Conservation (phyloP, 495 filamentous ascomycete species). For the Penicillium verhagenii region DNA sequence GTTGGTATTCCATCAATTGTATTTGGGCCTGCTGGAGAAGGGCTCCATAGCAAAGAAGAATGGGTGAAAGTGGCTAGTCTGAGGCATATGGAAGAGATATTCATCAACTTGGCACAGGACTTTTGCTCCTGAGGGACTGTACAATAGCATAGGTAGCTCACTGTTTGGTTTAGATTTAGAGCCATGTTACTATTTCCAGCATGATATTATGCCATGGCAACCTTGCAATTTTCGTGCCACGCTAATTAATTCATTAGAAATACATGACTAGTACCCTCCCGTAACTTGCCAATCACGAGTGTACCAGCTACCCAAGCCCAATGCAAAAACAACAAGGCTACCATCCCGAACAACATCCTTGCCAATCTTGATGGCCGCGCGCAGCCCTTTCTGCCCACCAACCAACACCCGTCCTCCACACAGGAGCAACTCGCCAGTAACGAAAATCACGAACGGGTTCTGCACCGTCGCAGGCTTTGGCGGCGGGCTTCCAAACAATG, state of each 20-base stretch:
- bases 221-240: neutral
- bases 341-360: slow-evolving; percentile 64
- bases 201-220: neutral
- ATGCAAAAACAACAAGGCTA: slow-evolving; percentile 73
- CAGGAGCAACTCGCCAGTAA: slow-evolving; percentile 74
- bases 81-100: slow-evolving; percentile 22
- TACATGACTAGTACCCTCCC: neutral
- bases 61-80: slow-evolving; percentile 43
- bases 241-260: neutral
- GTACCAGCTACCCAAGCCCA: slow-evolving; percentile 71
- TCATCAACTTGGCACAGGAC: slow-evolving; percentile 22
- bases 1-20: slow-evolving; percentile 42
- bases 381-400: slow-evolving; percentile 41
- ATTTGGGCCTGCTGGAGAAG: slow-evolving; percentile 42
- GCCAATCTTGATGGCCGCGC: slow-evolving; percentile 58
- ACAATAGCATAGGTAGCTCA: too few species aligned
- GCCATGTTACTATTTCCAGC: neutral
- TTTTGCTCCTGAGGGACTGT: slow-evolving; percentile 23
- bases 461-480: slow-evolving; percentile 63
- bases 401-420: slow-evolving; percentile 64
- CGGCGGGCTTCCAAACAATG: slow-evolving; percentile 47
- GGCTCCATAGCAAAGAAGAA: slow-evolving; percentile 46
- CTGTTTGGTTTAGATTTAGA: neutral
- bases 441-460: slow-evolving; percentile 75
- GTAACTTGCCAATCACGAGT: slow-evolving; percentile 38